Base-by-base conservation (phyloP, 148 eudicot species). In the Linanthus parryae region DNA sequence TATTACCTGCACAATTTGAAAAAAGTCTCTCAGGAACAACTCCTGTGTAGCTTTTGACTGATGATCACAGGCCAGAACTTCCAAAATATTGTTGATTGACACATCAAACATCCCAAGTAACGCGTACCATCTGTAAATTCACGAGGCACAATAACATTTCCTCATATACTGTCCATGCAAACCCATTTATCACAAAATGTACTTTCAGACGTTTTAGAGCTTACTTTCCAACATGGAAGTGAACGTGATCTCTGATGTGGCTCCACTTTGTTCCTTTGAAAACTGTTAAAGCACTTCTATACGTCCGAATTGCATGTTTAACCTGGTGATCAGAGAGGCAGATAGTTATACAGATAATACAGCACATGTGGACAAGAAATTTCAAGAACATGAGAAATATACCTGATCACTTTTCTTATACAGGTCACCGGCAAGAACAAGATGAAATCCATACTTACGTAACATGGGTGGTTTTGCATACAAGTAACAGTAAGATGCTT, bases 361-460 rank as follows among this genome's bases (percentile, higher is more conserved):
- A 33, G 28, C 36, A 56, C 18, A 28, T 40, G 21, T 27, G 50
- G 29, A 30, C 34, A 53, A 41, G 43, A 27, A 49, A 8, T 12
- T 28, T 17, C 36, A 16, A 7, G 29, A 48, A 24, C 29, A 48
- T 25, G 39, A 43, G n/a, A 57, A 10, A 60, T 6, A 28, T 83
- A 92, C 99, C 96, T 92, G 99, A 57, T 82, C 91, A 80, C 81
- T 77, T 73, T 80, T 84, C 62, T 70, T 72, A 69, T 87, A 92
- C 40, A 85, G 75, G 67, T 92, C 85, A 2, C 99, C 99, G 30
- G 96, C 79, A 52, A 92, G 90, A 70, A 92, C 83, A 61, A 87
- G 99, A 68, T 92, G 96, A 73, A 92, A 92, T 56, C 99, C 99
- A 69, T 92, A 87, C 64, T 92, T 92, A 62, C 99, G 82, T 45